A percentile compares a stretch with the other conserved stretches of the same genome.
Evolutionary conservation across 1,284 basidiomycete genomes (phyloP).

Genomic region (Bondarzewia mesenterica): DNA sequence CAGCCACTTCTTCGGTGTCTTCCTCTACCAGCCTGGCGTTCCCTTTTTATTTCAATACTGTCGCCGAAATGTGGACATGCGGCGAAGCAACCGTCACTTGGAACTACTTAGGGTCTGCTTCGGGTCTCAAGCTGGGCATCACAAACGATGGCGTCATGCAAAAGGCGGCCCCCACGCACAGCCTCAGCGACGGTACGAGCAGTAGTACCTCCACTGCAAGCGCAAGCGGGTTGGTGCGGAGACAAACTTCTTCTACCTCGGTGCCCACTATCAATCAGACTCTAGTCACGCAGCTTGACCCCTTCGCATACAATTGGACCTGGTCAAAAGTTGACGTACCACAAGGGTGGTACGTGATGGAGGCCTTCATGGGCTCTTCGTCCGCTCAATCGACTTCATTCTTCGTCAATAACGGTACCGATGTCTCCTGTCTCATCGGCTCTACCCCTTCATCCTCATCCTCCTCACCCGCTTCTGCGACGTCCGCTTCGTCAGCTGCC

Average conservation of each 20-base stretch:
- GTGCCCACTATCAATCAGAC: slow-evolving; percentile 2
- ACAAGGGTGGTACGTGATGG: slow-evolving; percentile 17
- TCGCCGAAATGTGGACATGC: slow-evolving; percentile 14
- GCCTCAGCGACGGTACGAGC: background rate
- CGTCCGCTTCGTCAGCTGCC: slow-evolving; percentile 2
- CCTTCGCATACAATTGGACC: slow-evolving; percentile 6
- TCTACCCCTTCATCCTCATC: slow-evolving; percentile 7
- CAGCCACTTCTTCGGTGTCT: background rate
- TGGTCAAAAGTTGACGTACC: slow-evolving; percentile 20
- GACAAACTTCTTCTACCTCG: background rate
- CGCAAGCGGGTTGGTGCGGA: background rate
- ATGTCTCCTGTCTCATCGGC: slow-evolving; percentile 13
- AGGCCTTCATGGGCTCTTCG: slow-evolving; percentile 8
- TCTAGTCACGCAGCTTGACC: slow-evolving; percentile 11
- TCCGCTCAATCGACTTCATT: slow-evolving; percentile 12
- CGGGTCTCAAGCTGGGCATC: slow-evolving; percentile 9
- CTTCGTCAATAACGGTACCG: slow-evolving; percentile 14
- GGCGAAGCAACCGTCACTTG: slow-evolving; percentile 12
- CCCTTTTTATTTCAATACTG: slow-evolving; percentile 9
- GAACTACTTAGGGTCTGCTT: slow-evolving; percentile 10
- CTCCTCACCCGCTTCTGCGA: slow-evolving; percentile 6
- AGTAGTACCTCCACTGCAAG: background rate
- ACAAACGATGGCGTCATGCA: slow-evolving; percentile 10
- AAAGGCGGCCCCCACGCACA: background rate
- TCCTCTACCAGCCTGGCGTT: slow-evolving; percentile 2